Evolutionary conservation across 129 eudicot genomes (phyloP).

Genomic region (Gnaphalium uliginosum): DNA sequence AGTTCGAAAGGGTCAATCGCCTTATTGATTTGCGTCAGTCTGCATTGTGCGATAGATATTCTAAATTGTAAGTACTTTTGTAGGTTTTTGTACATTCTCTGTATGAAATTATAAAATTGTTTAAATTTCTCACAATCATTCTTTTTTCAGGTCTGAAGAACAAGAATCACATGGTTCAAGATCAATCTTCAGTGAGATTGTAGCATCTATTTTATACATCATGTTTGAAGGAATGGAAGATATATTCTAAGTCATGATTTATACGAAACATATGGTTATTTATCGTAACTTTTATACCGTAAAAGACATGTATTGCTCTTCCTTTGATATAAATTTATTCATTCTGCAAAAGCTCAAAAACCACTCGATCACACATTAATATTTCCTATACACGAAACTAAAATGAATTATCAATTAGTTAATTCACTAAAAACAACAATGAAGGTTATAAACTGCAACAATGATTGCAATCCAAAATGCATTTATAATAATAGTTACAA

Average conservation of each 20-base stretch:
- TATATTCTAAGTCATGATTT: slow-evolving; percentile 84
- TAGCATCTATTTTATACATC: slow-evolving; percentile 94
- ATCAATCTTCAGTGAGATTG: slow-evolving; percentile 90
- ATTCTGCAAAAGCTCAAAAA: no score
- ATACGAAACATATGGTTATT: slow-evolving; percentile 88
- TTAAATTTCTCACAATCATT: background rate
- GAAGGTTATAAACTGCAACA: no score
- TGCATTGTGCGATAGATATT: slow-evolving; percentile 89
- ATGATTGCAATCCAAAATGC: no score
- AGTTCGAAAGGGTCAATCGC: slow-evolving; percentile 95
- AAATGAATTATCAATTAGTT: no score
- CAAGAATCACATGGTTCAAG: slow-evolving; percentile 94
- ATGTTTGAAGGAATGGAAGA: slow-evolving; percentile 85
- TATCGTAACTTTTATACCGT: no score
- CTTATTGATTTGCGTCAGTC: slow-evolving; percentile 95
- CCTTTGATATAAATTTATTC: no score
- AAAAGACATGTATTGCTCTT: no score
- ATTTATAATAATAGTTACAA: no score
- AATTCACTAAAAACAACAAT: no score
- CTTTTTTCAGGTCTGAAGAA: slow-evolving; percentile 74
- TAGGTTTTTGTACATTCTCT: slow-evolving; percentile 3
- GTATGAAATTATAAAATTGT: background rate
- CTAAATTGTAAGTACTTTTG: slow-evolving; percentile 72
- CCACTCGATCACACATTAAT: no score
- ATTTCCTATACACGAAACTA: no score